Evolutionary conservation across 257 asterid species (phyloP).

Genomic region (Anisodus tanguticus): DNA sequence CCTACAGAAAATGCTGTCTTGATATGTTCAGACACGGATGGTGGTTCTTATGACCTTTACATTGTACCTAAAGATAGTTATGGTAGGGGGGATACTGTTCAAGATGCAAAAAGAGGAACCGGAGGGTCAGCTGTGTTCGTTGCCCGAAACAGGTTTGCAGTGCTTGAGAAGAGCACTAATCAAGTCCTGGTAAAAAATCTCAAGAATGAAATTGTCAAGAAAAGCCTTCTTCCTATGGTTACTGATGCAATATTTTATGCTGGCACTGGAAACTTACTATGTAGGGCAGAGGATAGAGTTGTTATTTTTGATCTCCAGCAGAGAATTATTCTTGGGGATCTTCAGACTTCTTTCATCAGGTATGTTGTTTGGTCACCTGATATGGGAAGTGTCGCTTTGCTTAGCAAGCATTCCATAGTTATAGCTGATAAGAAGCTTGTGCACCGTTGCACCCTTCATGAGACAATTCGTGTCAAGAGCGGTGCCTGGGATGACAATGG

Average conservation of each 20-base stretch:
- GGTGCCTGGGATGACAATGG: slow-evolving; percentile 99
- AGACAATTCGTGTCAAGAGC: slow-evolving; percentile 96
- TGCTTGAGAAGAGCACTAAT: slow-evolving; percentile 86
- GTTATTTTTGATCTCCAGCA: slow-evolving; percentile 94
- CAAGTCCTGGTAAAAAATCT: slow-evolving; percentile 82
- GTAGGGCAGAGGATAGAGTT: slow-evolving; percentile 97
- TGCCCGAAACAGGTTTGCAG: slow-evolving; percentile 94
- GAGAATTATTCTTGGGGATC: slow-evolving; percentile 77
- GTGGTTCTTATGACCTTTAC: slow-evolving; percentile 93
- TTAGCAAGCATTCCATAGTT: slow-evolving; percentile 93
- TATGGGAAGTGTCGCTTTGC: slow-evolving; percentile 92
- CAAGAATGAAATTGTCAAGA: slow-evolving; percentile 78
- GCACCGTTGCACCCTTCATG: slow-evolving; percentile 94
- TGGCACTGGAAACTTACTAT: slow-evolving; percentile 90
- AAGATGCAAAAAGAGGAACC: slow-evolving; percentile 85
- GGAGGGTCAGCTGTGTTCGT: slow-evolving; percentile 94
- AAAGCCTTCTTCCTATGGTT: slow-evolving; percentile 68
- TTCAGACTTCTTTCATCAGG: slow-evolving; percentile 78
- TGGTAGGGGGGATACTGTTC: slow-evolving; percentile 82
- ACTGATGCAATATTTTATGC: slow-evolving; percentile 95
- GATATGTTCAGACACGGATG: slow-evolving; percentile 86
- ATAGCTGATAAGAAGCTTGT: slow-evolving; percentile 89
- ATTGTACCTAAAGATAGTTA: slow-evolving; percentile 79
- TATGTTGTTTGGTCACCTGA: slow-evolving; percentile 95
- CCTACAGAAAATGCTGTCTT: slow-evolving; percentile 91